phyloP scores from a whole-genome alignment of 1,284 basidiomycete genomes.

The Leccinum angustisporum region DNA sequence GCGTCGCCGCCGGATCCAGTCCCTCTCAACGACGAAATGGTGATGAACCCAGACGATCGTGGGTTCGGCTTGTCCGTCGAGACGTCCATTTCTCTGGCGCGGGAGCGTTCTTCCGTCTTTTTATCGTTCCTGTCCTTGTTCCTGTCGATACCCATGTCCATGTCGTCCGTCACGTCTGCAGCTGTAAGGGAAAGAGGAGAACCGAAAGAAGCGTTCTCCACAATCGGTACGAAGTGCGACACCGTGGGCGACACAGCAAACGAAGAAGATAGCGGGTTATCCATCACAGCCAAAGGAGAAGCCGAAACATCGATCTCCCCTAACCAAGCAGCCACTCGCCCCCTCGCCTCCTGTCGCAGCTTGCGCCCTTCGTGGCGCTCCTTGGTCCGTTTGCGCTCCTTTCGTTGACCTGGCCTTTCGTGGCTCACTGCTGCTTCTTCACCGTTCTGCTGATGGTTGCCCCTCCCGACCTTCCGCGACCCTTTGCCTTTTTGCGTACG shows the following conservation, averaged over 20 bases:
- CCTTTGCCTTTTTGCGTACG: slow-evolving; percentile 33
- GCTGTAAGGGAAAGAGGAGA: slow-evolving; percentile 5
- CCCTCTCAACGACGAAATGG: slow-evolving; percentile 52
- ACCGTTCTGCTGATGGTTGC: slow-evolving; percentile 33
- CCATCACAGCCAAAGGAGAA: slow-evolving; percentile 19
- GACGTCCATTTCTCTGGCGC: neutral
- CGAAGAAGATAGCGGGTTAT: slow-evolving; percentile 18
- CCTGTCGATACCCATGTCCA: neutral
- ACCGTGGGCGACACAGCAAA: slow-evolving; percentile 20
- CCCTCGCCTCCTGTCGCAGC: slow-evolving; percentile 55
- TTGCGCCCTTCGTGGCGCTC: slow-evolving; percentile 36
- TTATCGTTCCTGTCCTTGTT: neutral
- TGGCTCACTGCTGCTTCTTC: slow-evolving; percentile 12
- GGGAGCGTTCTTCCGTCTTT: slow-evolving; percentile 2
- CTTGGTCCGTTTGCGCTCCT: slow-evolving; percentile 29
- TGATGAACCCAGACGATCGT: slow-evolving; percentile 71
- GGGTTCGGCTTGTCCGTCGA: slow-evolving; percentile 49
- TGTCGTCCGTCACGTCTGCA: slow-evolving; percentile 13
- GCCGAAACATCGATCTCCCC: slow-evolving; percentile 60
- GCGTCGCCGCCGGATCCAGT: neutral
- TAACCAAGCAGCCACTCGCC: slow-evolving; percentile 75
- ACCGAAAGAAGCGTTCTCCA: slow-evolving; percentile 25
- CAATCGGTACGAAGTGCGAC: slow-evolving; percentile 26
- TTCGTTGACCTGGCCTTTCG: slow-evolving; percentile 30
- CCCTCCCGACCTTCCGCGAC: slow-evolving; percentile 26